These are phyloP conservation scores for Oleoguttula mirabilis DNA, from an alignment of 495 filamentous ascomycete genomes.

Conservation along the genomic window DNA sequence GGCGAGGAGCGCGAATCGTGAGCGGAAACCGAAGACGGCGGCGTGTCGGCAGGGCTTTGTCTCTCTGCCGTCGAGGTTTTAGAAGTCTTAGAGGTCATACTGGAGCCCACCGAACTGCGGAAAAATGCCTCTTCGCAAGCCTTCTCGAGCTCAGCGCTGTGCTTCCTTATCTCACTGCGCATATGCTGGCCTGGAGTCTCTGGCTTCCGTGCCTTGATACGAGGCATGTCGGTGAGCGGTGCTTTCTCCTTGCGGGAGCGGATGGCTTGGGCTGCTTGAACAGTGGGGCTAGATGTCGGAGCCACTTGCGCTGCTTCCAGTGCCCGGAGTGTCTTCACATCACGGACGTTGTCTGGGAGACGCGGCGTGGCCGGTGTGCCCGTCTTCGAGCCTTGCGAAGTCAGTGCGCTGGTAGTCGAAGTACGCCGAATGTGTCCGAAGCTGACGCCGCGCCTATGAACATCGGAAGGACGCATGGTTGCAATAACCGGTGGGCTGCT, in stretches of 20 bases:
- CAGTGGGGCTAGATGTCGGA: constrained; percentile 14
- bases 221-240: constrained; percentile 6
- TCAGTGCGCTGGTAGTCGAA: constrained; percentile 23
- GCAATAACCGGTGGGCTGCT: constrained; percentile 41
- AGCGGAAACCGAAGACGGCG: constrained; percentile 30
- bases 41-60: constrained; percentile 28
- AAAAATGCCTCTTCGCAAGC: constrained; percentile 79
- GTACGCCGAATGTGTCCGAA: constrained; percentile 50
- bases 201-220: constrained; percentile 31
- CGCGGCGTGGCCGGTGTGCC: constrained; percentile 21
- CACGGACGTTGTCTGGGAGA: constrained; percentile 7
- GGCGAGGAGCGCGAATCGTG: background rate
- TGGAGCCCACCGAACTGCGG: constrained; percentile 47
- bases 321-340: constrained; percentile 6
- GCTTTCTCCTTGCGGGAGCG: constrained; percentile 24
- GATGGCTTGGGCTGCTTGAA: constrained; percentile 10
- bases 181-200: constrained; percentile 39
- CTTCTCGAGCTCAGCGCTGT: constrained; percentile 54
- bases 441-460: constrained; percentile 64
- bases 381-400: constrained; percentile 5
- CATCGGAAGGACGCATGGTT: constrained; percentile 44
- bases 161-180: constrained; percentile 49
- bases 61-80: constrained; percentile 31
- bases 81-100: constrained; percentile 22
- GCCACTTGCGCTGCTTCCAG: constrained; percentile 3